Evolutionary conservation across 2,329 filamentous ascomycete genomes (phyloP).

Genomic region (Alternaria sp.): DNA sequence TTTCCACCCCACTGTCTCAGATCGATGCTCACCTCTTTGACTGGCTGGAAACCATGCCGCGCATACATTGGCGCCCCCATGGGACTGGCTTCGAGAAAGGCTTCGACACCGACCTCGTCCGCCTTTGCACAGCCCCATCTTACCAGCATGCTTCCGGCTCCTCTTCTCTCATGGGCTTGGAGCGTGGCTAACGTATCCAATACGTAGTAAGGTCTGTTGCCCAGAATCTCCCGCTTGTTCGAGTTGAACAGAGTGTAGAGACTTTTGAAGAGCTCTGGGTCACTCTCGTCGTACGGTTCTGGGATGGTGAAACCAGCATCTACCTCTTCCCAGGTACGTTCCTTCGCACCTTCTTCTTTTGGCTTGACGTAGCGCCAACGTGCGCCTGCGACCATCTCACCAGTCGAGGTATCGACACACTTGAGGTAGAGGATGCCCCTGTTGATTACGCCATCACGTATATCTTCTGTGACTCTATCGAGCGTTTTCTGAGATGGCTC

Average conservation of each 20-base stretch:
- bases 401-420: slow-evolving; percentile 36
- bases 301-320: slow-evolving; percentile 29
- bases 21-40: slow-evolving; percentile 40
- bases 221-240: slow-evolving; percentile 38
- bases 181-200: slow-evolving; percentile 46
- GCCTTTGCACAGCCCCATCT: slow-evolving; percentile 43
- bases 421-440: slow-evolving; percentile 41
- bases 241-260: slow-evolving; percentile 33
- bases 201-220: slow-evolving; percentile 31
- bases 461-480: slow-evolving; percentile 29
- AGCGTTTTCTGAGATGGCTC: slow-evolving; percentile 40
- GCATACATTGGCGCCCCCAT: slow-evolving; percentile 48
- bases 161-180: slow-evolving; percentile 39
- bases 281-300: slow-evolving; percentile 40
- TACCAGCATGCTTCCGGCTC: slow-evolving; percentile 45
- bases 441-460: slow-evolving; percentile 32
- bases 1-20: slow-evolving; percentile 40
- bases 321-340: slow-evolving; percentile 41
- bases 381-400: slow-evolving; percentile 41
- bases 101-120: slow-evolving; percentile 41
- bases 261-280: slow-evolving; percentile 30
- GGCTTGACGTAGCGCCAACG: slow-evolving; percentile 40
- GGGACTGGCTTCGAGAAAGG: slow-evolving; percentile 44
- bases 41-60: slow-evolving; percentile 40
- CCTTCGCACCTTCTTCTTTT: slow-evolving; percentile 19